phyloP scores from a whole-genome alignment of 2,329 filamentous ascomycete species.

The Calonectria fujianensis region DNA sequence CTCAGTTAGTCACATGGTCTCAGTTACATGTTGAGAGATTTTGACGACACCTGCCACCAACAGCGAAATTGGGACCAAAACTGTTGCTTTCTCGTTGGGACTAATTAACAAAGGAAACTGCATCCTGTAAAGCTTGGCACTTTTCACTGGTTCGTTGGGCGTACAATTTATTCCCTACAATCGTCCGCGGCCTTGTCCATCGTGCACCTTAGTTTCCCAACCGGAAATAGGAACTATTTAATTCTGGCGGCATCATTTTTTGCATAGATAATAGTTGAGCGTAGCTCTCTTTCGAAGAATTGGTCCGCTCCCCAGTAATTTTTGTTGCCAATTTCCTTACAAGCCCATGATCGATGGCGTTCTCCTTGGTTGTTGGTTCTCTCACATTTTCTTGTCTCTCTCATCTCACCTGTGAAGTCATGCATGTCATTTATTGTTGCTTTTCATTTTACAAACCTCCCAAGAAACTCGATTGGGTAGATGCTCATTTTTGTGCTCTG shows the following conservation, averaged over 20 bases:
- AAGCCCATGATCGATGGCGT: too few relatives aligned
- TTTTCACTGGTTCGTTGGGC: background rate
- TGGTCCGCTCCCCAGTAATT: too few relatives aligned
- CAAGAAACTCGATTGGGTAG: background rate
- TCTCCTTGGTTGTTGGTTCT: too few relatives aligned
- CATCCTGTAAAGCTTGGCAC: background rate
- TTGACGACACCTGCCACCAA: background rate
- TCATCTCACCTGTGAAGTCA: too few relatives aligned
- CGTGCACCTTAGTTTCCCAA: background rate
- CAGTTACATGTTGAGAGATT: background rate
- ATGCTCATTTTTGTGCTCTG: background rate
- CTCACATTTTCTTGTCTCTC: too few relatives aligned
- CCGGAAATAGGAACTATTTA: background rate
- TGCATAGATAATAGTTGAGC: background rate
- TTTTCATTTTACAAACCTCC: too few relatives aligned
- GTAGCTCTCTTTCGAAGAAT: background rate
- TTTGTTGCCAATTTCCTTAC: too few relatives aligned
- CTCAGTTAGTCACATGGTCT: background rate
- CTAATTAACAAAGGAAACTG: background rate
- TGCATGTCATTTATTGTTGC: background rate
- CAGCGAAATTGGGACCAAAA: background rate
- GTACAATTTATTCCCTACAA: background rate
- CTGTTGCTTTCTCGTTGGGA: background rate
- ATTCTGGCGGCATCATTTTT: too few relatives aligned
- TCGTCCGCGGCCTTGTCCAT: background rate